Evolutionary conservation across 345 rosid species (phyloP), one percentile per base, ranked within the genome.

Genomic region (Ailanthus altissimus): DNA sequence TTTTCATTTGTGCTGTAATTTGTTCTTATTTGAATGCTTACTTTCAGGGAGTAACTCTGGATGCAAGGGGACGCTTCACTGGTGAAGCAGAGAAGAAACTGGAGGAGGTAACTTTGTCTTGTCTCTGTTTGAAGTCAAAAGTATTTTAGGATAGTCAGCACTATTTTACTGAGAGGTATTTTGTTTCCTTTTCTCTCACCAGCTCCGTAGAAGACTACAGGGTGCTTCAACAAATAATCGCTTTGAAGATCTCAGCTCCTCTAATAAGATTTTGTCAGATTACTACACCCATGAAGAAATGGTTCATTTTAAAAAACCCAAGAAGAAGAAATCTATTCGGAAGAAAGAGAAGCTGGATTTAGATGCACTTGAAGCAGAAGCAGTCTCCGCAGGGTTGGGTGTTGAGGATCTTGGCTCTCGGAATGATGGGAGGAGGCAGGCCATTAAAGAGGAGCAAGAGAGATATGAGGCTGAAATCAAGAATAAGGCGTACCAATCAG

Each of bases 51-150:
- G 73, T 95, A 64, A 83, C 92, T 78, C 87, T 95, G 70, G 97
- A 93, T 87, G 92, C 88, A 73, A 86, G 89, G 77, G 98, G 98
- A 16, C 91, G 81, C 73, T 90, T 95, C 77, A 87, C 90, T 11
- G 94, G 89, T 76, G 99, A 90, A 87, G 99, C 99, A 51, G 98
- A 95, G 88, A 92, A 90, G 86, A 95, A 90, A 87, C 84, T 95
- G 49, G 98, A 90, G 70, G 97, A 93, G 98, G 98, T 93, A 82
- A 66, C 45, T 74, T 57, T 21, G 60, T 81, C 69, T 21, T 73
- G 21, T 9, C 16, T 25, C 16, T 36, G 0, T 71, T 42, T 9
- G 59, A 43, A 42, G 72, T 47, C 14, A 62, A 32, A 26, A 21
- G 14, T 43, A 43, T 6, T 20, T 15, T 38, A 28, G 21, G 64